Base-by-base conservation (phyloP, 2,329 filamentous ascomycete species). In the Paecilomyces formosus region DNA sequence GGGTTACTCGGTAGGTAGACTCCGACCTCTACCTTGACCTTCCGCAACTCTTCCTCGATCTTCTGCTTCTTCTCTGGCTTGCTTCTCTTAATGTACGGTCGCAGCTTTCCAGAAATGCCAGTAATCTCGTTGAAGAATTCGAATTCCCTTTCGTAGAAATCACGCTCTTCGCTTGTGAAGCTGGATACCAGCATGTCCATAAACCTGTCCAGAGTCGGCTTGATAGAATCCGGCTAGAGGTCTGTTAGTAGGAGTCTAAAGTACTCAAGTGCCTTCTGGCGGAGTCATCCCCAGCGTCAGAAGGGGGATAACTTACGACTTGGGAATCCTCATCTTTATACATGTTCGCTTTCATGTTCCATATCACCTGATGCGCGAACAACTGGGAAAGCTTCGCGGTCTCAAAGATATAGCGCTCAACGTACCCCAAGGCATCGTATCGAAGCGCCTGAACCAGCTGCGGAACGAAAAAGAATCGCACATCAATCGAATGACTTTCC, bases 281-380 rank as follows among this genome's bases (percentile, higher is more conserved):
- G 1, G 30, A 2, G 39, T 30, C 11, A 18, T 75, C 50, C 4
- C 3, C 22, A 22, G 50, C 15, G 6, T 15, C 28, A 3, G 26
- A 33, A 30, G 31, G 30, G 11, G 7, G 2, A 7, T 31, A 55
- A 55, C 86, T 80, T 79, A 90, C 87, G 62, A 96, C 84, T 66
- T 88, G 85, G 13, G 88, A 92, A 65, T 97, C 91, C 67, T 99
- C 93, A 64, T 99, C 95, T 73, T 97, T 99, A 81, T 90, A 99
- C 1, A 92, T 90, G 73, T 99, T 99, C 31, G 94, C 94, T 73
- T 97, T 99, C 88, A 99, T 99, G 72, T 99, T 99, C 94, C 95
- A 99, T 70, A 99, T 99, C 65, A 99, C 97, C 69, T 99, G 94
- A 73, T 99, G 95, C 2, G 95, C 93, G 74, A 99, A 99, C 8